Base-by-base conservation (phyloP, 78 protist species). In the Tieghemostelium lacteum region DNA sequence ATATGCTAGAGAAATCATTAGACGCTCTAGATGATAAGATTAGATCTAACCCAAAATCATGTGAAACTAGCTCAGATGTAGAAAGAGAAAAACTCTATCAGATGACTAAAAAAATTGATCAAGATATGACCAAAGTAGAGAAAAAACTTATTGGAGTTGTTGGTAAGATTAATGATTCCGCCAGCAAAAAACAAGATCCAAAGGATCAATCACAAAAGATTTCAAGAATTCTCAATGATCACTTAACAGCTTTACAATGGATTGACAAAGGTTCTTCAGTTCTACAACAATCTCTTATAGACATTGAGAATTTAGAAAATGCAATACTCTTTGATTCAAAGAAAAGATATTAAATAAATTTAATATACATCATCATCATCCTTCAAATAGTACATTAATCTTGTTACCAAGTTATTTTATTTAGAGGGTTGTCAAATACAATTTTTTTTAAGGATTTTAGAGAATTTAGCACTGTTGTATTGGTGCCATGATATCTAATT, bases 41-140 rank as follows among this genome's bases (percentile, higher is more conserved):
- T 24, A 83, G 52, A 57, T 39, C 61, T 20, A 55, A 40, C 37
- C 80, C 76, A 66, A 83, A 58, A 49, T 70, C 66, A 42, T 69
- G 58, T 33, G 91, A 83, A 69, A 67, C 91, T 6, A 54, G 78
- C 34, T 61, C 91, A 37, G 91, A 83, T 69, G 50, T 83, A 39
- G 91, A 83, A 61, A 83, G 91, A 83, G 91, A 83, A 69, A 83
- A 54, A 69, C 66, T 83, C 31, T 83, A 83, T 57, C 58, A 72
- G 19, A 58, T 73, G n/a, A 72, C 91, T n/a, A 83, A 72, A 6
- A 83, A 83, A 42, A 83, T 83, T 6, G 91, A 83, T 58, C 72
- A 69, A 20, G 91, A 83, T 45, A 83, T 83, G 5, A 20, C 24
- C 10, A 69, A 70, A 28, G 75, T 83, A 5, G 91, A 83, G 36